phyloP scores from a whole-genome alignment of 331 rosid species.

The Pyrus hybrid region DNA sequence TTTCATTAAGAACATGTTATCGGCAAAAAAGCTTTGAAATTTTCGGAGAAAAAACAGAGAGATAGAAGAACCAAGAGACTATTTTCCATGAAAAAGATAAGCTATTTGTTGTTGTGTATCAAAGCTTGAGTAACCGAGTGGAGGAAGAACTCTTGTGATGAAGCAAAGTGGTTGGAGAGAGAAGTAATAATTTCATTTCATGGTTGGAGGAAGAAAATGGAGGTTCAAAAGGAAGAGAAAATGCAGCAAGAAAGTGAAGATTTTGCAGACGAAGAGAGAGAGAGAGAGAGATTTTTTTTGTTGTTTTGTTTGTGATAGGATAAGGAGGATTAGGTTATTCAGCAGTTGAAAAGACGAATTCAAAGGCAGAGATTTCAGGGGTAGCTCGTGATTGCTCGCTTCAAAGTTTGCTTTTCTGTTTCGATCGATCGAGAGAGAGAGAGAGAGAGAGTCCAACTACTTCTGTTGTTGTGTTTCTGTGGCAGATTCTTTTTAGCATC shows the following conservation, averaged over 20 bases:
- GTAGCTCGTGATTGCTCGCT: constrained; percentile 72
- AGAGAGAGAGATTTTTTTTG: neutral
- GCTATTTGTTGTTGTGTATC: constrained; percentile 4
- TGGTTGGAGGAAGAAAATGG: constrained; percentile 15
- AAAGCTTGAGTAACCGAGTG: constrained; percentile 6
- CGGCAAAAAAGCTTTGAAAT: constrained; percentile 20
- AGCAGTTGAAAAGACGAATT: constrained; percentile 39
- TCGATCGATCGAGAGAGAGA: neutral
- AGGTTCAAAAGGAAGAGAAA: constrained; percentile 28
- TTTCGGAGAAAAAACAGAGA: constrained; percentile 11
- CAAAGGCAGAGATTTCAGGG: constrained; percentile 61
- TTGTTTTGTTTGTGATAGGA: constrained; percentile 26
- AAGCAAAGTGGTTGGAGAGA: constrained; percentile 10
- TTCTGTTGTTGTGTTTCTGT: constrained; percentile 17
- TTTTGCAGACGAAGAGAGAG: constrained; percentile 18
- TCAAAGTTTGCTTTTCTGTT: constrained; percentile 22
- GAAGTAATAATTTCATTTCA: constrained; percentile 16
- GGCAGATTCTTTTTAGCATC: constrained; percentile 37
- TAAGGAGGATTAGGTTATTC: constrained; percentile 63
- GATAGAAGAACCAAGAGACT: constrained; percentile 11
- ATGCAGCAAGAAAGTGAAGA: constrained; percentile 19
- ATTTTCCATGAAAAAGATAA: constrained; percentile 14
- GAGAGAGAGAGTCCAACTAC: constrained; percentile 25
- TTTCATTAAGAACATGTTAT: constrained; percentile 32
- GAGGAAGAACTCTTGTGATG: constrained; percentile 1